A percentile compares a stretch with the other conserved stretches of the same genome.
phyloP scores from a whole-genome alignment of 2,329 filamentous ascomycete genomes.

The Pseudocercospora vitis region DNA sequence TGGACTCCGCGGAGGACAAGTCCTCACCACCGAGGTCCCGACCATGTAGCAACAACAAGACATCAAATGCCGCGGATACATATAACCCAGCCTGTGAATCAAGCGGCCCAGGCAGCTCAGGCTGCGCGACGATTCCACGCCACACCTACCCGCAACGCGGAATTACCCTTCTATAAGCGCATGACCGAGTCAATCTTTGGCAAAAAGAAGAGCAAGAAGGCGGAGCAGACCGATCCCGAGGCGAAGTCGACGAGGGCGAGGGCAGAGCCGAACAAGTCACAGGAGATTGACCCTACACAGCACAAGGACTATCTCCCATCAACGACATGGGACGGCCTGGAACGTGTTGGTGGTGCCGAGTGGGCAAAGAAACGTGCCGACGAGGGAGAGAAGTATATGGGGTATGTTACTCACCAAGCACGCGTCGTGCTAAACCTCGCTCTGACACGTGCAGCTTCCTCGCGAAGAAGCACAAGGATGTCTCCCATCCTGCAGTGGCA shows the following conservation, averaged over 20 bases:
- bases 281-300: conserved; percentile 27
- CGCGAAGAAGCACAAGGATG: neutral
- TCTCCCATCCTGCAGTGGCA: neutral
- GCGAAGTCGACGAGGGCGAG: no score
- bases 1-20: no score
- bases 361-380: conserved; percentile 42
- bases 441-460: neutral
- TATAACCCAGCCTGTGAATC: no score
- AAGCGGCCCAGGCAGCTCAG: no score
- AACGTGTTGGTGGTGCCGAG: conserved; percentile 54
- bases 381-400: conserved; percentile 39
- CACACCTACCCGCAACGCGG: conserved; percentile 23
- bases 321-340: conserved; percentile 54
- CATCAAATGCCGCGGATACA: no score
- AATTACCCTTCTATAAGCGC: conserved; percentile 30
- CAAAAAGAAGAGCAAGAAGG: conserved; percentile 27
- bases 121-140: conserved; percentile 32
- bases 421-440: no score
- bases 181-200: conserved; percentile 32
- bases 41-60: no score
- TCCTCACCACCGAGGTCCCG: no score
- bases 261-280: no score
- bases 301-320: conserved; percentile 48
- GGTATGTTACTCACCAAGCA: conserved; percentile 29
- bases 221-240: conserved; percentile 17